These are phyloP conservation scores for Phaeodactylum tricornutum DNA, from an alignment of 108 stramenopile genomes.

Conservation along the genomic window DNA sequence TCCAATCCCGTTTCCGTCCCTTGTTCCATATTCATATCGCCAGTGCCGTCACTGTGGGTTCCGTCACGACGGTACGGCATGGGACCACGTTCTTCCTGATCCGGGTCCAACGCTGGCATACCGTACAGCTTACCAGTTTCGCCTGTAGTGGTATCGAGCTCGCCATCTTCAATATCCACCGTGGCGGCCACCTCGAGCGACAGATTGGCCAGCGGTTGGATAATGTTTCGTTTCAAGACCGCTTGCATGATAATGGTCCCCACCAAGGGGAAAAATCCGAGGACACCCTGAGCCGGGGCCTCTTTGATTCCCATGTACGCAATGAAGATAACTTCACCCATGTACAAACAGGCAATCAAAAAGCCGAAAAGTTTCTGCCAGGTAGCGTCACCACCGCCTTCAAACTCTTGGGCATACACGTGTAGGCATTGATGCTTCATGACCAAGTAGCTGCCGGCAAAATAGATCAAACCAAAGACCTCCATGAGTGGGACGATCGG, in stretches of 20 bases:
- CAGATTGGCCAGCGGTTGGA: slow-evolving; percentile 3
- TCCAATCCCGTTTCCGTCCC: no score
- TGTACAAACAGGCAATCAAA: slow-evolving; percentile 16
- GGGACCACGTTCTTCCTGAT: slow-evolving; percentile 11
- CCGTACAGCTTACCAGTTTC: slow-evolving; percentile 3
- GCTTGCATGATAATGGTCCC: slow-evolving; percentile 10
- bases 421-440: slow-evolving; percentile 20
- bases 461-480: slow-evolving; percentile 11
- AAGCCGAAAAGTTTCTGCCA: slow-evolving; percentile 15
- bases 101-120: slow-evolving; percentile 2
- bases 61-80: slow-evolving; percentile 13
- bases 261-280: slow-evolving; percentile 9
- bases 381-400: slow-evolving; percentile 10
- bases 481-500: slow-evolving; percentile 25
- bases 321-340: slow-evolving; percentile 17
- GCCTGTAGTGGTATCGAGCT: slow-evolving; percentile 1
- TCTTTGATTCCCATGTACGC: slow-evolving; percentile 18
- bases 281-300: slow-evolving; percentile 7
- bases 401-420: slow-evolving; percentile 17
- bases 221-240: slow-evolving; percentile 5
- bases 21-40: no score
- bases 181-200: slow-evolving; percentile 9
- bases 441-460: slow-evolving; percentile 11
- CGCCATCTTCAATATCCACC: slow-evolving; percentile 14
- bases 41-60: neutral